These are phyloP conservation scores for Paragyromitra xinjiangensis DNA, from an alignment of 495 filamentous ascomycete genomes.

Conservation along the genomic window DNA sequence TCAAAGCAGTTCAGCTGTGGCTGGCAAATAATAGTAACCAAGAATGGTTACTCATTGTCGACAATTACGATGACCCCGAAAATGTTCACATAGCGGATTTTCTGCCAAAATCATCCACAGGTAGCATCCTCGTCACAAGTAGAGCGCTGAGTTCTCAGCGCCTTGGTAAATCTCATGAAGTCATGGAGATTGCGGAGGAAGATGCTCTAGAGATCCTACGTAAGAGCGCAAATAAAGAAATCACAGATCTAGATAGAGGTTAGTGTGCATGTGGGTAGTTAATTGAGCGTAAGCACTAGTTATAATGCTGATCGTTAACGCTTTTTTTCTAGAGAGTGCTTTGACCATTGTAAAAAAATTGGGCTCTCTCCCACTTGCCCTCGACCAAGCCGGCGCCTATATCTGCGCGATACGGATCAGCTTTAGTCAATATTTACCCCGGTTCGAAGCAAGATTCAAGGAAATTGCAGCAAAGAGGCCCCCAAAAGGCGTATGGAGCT, in stretches of 20 bases:
- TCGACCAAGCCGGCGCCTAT: slow-evolving; percentile 26
- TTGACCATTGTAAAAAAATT: slow-evolving; percentile 9
- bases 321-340: not conserved
- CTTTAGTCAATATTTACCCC: slow-evolving; percentile 7
- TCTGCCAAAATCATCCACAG: no score
- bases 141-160: no score
- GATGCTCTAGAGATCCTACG: not conserved
- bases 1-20: no score
- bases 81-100: no score
- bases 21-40: no score
- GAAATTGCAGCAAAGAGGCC: not conserved
- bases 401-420: slow-evolving; percentile 4
- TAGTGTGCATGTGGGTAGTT: not conserved
- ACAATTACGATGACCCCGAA: no score
- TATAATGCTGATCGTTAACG: not conserved
- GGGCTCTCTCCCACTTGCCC: not conserved
- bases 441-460: slow-evolving; percentile 17
- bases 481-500: slow-evolving; percentile 2
- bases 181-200: no score
- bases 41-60: no score
- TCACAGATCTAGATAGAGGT: not conserved
- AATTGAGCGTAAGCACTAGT: not conserved
- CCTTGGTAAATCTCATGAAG: no score
- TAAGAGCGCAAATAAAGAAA: not conserved
- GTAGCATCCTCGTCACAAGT: no score